Percentiles rank a stretch among this genome's conserved stretches.
Conservation (phyloP, 345 rosid species). For the Euclidium syriacum region DNA sequence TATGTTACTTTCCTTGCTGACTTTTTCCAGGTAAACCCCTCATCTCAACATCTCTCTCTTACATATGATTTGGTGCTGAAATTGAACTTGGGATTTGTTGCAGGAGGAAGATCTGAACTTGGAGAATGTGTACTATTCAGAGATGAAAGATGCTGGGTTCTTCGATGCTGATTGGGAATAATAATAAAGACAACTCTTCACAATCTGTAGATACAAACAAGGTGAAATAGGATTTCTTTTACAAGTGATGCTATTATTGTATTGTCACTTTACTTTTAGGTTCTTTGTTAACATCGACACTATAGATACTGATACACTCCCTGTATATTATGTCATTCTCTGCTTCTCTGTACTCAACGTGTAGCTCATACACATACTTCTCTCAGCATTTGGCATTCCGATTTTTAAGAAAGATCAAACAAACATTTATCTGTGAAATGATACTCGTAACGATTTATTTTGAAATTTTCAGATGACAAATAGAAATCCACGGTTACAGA, state of each 20-base stretch:
- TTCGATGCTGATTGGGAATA: conserved; percentile 91
- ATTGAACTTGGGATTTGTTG: not conserved
- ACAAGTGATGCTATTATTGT: not conserved
- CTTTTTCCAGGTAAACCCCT: conserved; percentile 70
- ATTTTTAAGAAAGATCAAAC: not conserved
- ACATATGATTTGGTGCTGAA: conserved; percentile 6
- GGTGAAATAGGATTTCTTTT: not conserved
- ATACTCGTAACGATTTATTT: not conserved
- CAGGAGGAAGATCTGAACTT: conserved; percentile 89
- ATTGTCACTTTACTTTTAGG: conserved; percentile 13
- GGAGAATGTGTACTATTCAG: conserved; percentile 91
- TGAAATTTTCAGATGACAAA: conserved; percentile 1
- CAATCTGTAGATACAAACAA: conserved; percentile 20
- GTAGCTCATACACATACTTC: too few species aligned
- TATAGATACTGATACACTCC: not conserved
- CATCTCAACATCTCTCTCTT: not conserved
- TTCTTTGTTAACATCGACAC: not conserved
- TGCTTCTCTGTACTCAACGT: too few species aligned
- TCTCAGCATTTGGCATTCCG: not conserved
- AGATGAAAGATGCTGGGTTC: conserved; percentile 98
- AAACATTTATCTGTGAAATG: not conserved
- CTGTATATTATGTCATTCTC: conserved; percentile 1
- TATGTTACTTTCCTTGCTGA: conserved; percentile 77
- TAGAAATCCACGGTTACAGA: conserved; percentile 8
- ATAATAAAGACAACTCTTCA: not conserved